These are phyloP conservation scores for Pyricularia sp. DNA, from an alignment of 2,329 filamentous ascomycete species.

Conservation along the genomic window DNA sequence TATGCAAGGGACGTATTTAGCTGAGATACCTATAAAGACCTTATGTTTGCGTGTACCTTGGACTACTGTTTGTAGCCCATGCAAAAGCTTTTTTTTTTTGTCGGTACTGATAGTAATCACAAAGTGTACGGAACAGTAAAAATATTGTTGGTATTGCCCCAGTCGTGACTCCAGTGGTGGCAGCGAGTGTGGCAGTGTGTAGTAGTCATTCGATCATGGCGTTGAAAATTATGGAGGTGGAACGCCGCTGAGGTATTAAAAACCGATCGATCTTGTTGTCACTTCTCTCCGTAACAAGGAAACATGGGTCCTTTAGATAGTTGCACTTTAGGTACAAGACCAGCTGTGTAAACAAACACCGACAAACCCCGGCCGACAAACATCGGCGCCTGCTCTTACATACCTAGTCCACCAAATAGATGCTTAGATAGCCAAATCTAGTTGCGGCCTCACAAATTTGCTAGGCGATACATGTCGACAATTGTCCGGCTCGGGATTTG, in stretches of 20 bases:
- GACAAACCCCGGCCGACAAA: background rate
- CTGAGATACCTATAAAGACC: no score
- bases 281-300: background rate
- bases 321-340: background rate
- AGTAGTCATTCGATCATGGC: no score
- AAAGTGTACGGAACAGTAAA: background rate
- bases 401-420: background rate
- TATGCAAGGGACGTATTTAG: no score
- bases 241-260: background rate
- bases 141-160: background rate
- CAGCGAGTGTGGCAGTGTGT: background rate
- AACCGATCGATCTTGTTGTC: background rate
- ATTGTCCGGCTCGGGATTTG: background rate
- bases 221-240: background rate
- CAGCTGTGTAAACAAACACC: background rate
- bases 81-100: background rate
- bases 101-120: background rate
- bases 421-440: background rate
- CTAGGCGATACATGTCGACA: background rate
- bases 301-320: background rate
- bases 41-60: no score
- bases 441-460: background rate
- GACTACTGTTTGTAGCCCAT: no score
- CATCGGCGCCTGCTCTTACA: no score
- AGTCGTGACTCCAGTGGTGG: background rate